A percentile compares a stretch with the other conserved stretches of the same genome.
Conservation (phyloP, 1,139 yeast species). For the Taiozyma onychis region DNA sequence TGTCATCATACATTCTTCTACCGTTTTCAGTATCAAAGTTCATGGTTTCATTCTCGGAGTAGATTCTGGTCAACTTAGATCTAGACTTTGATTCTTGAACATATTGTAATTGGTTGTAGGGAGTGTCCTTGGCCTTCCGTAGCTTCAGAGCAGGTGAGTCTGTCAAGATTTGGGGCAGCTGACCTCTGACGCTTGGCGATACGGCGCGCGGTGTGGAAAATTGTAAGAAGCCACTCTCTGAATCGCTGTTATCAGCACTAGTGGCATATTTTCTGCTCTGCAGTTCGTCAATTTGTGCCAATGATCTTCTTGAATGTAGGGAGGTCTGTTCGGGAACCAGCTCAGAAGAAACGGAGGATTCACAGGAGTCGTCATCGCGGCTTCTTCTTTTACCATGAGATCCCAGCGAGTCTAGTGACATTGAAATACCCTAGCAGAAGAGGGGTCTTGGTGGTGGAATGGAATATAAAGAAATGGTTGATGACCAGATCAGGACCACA, state of each 20-base stretch:
- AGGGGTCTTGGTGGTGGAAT: background rate
- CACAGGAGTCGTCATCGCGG: background rate
- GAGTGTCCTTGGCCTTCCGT: conserved; percentile 2
- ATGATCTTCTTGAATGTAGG: background rate
- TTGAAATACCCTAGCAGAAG: background rate
- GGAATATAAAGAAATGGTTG: background rate
- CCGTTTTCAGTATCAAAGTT: conserved; percentile 47
- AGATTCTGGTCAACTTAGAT: conserved; percentile 30
- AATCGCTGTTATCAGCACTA: background rate
- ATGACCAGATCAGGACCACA: background rate
- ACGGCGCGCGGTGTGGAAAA: conserved; percentile 5
- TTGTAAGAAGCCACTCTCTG: background rate
- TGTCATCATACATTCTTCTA: conserved; percentile 44
- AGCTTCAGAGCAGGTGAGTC: conserved; percentile 7
- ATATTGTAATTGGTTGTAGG: conserved; percentile 13
- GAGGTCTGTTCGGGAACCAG: background rate
- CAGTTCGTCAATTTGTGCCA: conserved; percentile 2
- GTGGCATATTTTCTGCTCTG: background rate
- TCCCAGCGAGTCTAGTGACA: background rate
- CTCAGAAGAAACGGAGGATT: background rate
- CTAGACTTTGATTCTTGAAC: conserved; percentile 4
- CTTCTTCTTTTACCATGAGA: background rate
- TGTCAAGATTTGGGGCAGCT: conserved; percentile 8
- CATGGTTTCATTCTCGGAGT: conserved; percentile 47
- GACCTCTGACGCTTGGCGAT: background rate